A percentile compares a stretch with the other conserved stretches of the same genome.
phyloP scores from a whole-genome alignment of 78 protist species.

The slime mould (Dictyostelium discoideum) region DNA sequence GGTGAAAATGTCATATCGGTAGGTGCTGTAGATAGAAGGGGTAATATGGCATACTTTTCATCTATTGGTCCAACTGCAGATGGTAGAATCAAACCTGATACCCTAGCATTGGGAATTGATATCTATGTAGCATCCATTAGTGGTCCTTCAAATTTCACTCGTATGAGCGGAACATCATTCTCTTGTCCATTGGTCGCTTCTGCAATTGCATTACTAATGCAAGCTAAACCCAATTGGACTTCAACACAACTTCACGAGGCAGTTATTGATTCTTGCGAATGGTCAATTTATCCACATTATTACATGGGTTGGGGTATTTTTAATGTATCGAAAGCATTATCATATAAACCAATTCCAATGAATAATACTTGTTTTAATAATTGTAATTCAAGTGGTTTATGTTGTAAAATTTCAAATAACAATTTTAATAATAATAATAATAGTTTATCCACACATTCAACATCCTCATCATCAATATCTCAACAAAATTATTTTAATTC shows the following conservation, averaged over 20 bases:
- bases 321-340: not conserved
- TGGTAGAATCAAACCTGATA: slow-evolving; percentile 74
- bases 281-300: not conserved
- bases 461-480: not conserved
- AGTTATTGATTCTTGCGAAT: not conserved
- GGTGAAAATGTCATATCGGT: slow-evolving; percentile 42
- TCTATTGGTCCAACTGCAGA: slow-evolving; percentile 76
- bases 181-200: slow-evolving; percentile 67
- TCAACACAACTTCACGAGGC: slow-evolving; percentile 44
- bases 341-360: not conserved
- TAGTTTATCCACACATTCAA: not conserved
- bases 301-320: slow-evolving; percentile 52
- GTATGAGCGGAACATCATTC: slow-evolving; percentile 55
- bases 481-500: not conserved
- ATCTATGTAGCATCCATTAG: slow-evolving; percentile 20
- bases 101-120: slow-evolving; percentile 2
- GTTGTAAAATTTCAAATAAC: not conserved
- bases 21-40: slow-evolving; percentile 36
- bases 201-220: slow-evolving; percentile 55
- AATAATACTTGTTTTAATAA: not conserved
- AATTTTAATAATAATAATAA: not conserved
- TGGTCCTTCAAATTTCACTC: not conserved
- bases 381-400: slow-evolving; percentile 43
- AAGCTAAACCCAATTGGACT: slow-evolving; percentile 68
- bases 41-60: slow-evolving; percentile 22